Conservation (phyloP, 2,329 filamentous ascomycete genomes). For the Aspergillus sp. region DNA sequence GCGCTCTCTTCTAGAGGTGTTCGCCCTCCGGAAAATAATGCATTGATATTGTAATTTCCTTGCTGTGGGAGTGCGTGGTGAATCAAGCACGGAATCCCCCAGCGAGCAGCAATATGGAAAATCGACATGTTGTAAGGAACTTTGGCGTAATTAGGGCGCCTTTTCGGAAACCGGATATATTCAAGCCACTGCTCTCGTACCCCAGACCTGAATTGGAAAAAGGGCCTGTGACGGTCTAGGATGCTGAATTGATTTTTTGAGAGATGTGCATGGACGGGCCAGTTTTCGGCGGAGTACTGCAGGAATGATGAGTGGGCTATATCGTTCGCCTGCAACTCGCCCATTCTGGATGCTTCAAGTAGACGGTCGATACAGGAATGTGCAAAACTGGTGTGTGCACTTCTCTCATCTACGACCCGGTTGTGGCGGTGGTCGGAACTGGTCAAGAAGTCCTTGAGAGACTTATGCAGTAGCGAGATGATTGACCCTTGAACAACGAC, state of each 20-base stretch:
- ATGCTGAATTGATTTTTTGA: background rate
- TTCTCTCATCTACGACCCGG: background rate
- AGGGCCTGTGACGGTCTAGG: background rate
- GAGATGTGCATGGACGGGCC: background rate
- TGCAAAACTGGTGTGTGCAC: background rate
- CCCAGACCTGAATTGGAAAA: background rate
- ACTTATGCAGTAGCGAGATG: constrained; percentile 8
- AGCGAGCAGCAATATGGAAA: background rate
- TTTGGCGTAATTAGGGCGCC: background rate
- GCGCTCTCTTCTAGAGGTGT: background rate
- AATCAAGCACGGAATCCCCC: background rate
- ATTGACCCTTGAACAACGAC: background rate
- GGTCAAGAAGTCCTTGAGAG: constrained; percentile 8
- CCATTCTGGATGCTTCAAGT: background rate
- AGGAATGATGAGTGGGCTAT: background rate
- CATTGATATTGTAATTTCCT: background rate
- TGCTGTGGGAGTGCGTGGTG: background rate
- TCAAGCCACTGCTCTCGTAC: background rate
- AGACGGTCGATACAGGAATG: background rate
- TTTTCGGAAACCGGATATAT: background rate
- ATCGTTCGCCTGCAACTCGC: background rate
- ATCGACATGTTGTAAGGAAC: background rate
- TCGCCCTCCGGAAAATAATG: background rate
- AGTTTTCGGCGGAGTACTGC: background rate
- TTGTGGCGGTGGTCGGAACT: background rate